Evolutionary conservation across 345 rosid genomes (phyloP), one percentile per base, ranked within the genome.

Genomic region (Salix brachista): DNA sequence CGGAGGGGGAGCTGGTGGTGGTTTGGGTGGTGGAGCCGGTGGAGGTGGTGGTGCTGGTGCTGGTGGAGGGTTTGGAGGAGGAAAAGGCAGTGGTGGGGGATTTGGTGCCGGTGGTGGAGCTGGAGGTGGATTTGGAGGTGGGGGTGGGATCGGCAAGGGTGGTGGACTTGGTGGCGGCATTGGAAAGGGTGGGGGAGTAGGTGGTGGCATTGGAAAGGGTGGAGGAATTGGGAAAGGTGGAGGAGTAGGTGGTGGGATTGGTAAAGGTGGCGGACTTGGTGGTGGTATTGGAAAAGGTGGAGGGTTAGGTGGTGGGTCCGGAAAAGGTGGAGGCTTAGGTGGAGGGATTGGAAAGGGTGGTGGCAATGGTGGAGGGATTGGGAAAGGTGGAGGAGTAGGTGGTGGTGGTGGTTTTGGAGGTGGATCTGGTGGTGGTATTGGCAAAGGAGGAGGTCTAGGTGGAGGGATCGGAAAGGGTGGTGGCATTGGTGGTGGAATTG

Each of bases 261-360:
- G 86, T 0, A 0, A 65, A 61, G 3, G 85, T 0, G 81, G 75
- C 0, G 87, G 84, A 0, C 2, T 50, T 0, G 83, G 86, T 3
- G 84, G 83, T 3, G 72, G 81, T 0, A 58, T 25, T 36, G 80
- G 80, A 0, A 39, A 39, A 2, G 78, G 80, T 9, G 81, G 76
- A 16, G 86, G 84, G 0, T 0, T 58, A 0, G 87, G 86, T 18
- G 84, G 84, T 11, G 89, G 89, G 11, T 4, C 62, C 21, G 83
- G 77, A 36, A 62, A 62, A 2, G 76, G 76, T 1, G 76, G 76
- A 5, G 50, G 67, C 0, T 0, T 39, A 3, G 77, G 90, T 2
- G 78, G 78, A 0, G 88, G 85, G 0, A 71, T 65, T 26, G 89
- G 85, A 0, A 65, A 61, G 3, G 88, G 83, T 0, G 82, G 81